These are phyloP conservation scores for Leucogyrophana mollusca DNA, from an alignment of 768 basidiomycete species.

Conservation along the genomic window DNA sequence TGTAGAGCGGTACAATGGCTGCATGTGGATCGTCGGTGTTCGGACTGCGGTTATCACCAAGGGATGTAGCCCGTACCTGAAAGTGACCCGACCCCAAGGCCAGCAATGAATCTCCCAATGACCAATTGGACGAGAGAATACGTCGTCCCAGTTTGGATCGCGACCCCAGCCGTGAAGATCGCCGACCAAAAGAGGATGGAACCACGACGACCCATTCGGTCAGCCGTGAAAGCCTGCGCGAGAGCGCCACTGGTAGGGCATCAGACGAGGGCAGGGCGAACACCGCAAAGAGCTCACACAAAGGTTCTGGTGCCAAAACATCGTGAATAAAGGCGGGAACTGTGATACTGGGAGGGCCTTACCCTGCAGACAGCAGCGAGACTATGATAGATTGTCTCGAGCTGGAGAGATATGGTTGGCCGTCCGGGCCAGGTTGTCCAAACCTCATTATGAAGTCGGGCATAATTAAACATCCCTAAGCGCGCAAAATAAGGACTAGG, in stretches of 20 bases:
- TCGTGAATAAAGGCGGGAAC: not conserved
- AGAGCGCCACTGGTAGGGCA: constrained; percentile 51
- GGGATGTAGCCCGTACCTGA: constrained; percentile 55
- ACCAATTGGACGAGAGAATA: constrained; percentile 64
- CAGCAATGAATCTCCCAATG: constrained; percentile 72
- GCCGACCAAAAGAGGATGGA: constrained; percentile 76
- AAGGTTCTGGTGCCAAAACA: constrained; percentile 40
- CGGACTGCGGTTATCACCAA: no score
- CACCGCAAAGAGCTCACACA: constrained; percentile 35
- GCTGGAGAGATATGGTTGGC: constrained; percentile 51
- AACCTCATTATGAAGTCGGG: constrained; percentile 72
- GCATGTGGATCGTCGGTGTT: not conserved
- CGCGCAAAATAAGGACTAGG: not conserved
- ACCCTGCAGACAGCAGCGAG: constrained; percentile 76
- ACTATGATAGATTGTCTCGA: constrained; percentile 76
- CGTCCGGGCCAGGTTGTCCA: constrained; percentile 49
- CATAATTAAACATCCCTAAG: constrained; percentile 79
- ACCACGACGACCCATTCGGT: constrained; percentile 67
- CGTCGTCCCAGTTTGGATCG: constrained; percentile 66
- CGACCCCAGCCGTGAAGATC: constrained; percentile 69
- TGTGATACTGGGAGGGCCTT: not conserved
- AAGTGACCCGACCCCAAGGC: constrained; percentile 74
- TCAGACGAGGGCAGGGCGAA: constrained; percentile 8
- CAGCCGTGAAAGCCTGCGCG: constrained; percentile 71
- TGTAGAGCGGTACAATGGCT: constrained; percentile 68